phyloP scores from a whole-genome alignment of 2,329 filamentous ascomycete genomes.

The Alternaria longipes region DNA sequence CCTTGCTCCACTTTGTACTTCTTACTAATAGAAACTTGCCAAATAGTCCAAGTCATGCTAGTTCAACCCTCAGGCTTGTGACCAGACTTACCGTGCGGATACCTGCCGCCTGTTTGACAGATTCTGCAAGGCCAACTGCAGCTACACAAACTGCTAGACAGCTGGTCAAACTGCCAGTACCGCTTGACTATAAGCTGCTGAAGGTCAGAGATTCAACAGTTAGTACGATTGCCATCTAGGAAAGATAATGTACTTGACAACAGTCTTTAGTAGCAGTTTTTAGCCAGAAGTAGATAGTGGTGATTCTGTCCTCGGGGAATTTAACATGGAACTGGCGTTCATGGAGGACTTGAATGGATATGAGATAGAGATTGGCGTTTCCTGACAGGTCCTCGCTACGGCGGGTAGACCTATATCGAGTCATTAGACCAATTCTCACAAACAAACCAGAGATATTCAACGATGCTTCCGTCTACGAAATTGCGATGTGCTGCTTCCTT shows the following conservation, averaged over 20 bases:
- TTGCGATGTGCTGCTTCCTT: neutral
- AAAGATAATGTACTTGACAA: neutral
- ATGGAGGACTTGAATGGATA: neutral
- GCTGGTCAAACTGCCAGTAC: neutral
- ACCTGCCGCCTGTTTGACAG: neutral
- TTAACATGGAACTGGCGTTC: neutral
- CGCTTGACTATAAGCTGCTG: neutral
- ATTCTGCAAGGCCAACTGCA: conserved; percentile 31
- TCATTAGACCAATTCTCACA: neutral
- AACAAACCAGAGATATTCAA: neutral
- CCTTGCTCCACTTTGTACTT: neutral
- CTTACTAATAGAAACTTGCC: neutral
- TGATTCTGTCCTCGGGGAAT: neutral
- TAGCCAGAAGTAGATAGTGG: no score
- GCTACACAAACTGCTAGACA: neutral
- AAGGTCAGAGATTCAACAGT: neutral
- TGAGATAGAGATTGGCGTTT: neutral
- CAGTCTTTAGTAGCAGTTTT: rapidly evolving
- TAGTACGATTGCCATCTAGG: neutral
- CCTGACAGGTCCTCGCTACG: neutral
- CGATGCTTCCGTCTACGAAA: neutral
- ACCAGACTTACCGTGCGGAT: neutral
- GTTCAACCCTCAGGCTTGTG: neutral
- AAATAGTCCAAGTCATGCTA: neutral
- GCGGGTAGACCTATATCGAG: neutral